These are phyloP conservation scores for Pythium monospermum DNA, from an alignment of 352 stramenopile genomes.

Conservation along the genomic window DNA sequence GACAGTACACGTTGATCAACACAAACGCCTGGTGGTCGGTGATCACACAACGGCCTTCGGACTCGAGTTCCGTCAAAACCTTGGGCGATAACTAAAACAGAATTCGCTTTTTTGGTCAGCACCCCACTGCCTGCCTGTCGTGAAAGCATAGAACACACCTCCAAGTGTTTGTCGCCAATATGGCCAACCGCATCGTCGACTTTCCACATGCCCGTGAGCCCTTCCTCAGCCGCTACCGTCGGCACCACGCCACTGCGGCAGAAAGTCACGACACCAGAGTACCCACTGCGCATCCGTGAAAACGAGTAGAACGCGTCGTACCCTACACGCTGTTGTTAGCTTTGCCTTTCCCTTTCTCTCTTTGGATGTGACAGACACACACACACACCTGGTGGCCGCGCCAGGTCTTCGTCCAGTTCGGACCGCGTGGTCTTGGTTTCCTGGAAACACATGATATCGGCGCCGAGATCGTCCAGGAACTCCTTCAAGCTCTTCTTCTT, in stretches of 20 bases:
- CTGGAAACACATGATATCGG: constrained; percentile 80
- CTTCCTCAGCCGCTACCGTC: constrained; percentile 65
- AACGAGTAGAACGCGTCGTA: constrained; percentile 87
- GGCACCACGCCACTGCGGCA: constrained; percentile 36
- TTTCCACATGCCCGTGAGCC: constrained; percentile 55
- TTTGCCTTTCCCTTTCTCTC: no score
- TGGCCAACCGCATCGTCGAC: constrained; percentile 55
- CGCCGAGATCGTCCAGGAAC: constrained; percentile 51
- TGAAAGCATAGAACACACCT: constrained; percentile 23
- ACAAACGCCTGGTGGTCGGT: constrained; percentile 87
- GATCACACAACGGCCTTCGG: constrained; percentile 81
- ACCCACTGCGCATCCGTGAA: constrained; percentile 52
- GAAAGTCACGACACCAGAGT: constrained; percentile 81
- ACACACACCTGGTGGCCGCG: constrained; percentile 40
- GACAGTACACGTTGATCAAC: constrained; percentile 88
- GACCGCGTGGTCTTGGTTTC: constrained; percentile 84
- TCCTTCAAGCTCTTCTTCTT: constrained; percentile 35
- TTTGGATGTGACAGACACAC: no score
- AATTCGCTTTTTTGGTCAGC: no score
- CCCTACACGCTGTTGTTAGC: no score
- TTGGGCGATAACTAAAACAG: constrained; percentile 47
- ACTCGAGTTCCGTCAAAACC: constrained; percentile 56
- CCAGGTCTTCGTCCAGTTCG: constrained; percentile 75
- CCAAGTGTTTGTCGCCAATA: constrained; percentile 35
- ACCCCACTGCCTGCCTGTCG: not conserved